Conservation (phyloP, 2,329 filamentous ascomycete species). For the Trichophyton rubrum region DNA sequence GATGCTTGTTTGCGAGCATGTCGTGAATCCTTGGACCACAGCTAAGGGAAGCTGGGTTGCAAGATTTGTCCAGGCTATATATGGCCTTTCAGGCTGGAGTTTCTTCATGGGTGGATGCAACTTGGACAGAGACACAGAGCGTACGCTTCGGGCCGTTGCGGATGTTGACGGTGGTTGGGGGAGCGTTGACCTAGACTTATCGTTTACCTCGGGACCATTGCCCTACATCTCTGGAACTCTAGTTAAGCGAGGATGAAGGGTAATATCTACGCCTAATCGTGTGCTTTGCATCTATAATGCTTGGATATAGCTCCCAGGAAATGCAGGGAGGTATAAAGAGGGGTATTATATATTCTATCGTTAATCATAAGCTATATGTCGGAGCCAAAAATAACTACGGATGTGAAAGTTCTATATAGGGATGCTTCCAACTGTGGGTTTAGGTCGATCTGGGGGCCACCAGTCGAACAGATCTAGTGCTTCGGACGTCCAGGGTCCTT, state of each 20-base stretch:
- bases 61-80: conserved; percentile 36
- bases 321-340: not conserved
- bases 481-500: conserved; percentile 32
- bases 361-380: not conserved
- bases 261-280: not conserved
- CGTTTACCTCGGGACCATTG: conserved; percentile 27
- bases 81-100: conserved; percentile 37
- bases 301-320: not conserved
- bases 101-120: conserved; percentile 42
- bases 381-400: not conserved
- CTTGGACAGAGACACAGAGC: conserved; percentile 38
- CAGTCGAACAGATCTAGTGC: conserved; percentile 33
- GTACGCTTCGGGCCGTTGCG: conserved; percentile 32
- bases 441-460: conserved; percentile 30
- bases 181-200: conserved; percentile 34
- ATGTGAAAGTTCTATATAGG: not conserved
- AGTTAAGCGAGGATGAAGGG: conserved; percentile 24
- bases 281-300: not conserved
- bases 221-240: conserved; percentile 32
- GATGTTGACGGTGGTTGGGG: conserved; percentile 37
- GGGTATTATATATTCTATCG: not conserved
- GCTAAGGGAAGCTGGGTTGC: conserved; percentile 35
- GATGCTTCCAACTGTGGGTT: conserved; percentile 15
- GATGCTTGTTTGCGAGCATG: conserved; percentile 45
- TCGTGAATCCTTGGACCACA: conserved; percentile 40